phyloP scores from a whole-genome alignment of 2,329 filamentous ascomycete genomes.

The Fusarium coffeatum region DNA sequence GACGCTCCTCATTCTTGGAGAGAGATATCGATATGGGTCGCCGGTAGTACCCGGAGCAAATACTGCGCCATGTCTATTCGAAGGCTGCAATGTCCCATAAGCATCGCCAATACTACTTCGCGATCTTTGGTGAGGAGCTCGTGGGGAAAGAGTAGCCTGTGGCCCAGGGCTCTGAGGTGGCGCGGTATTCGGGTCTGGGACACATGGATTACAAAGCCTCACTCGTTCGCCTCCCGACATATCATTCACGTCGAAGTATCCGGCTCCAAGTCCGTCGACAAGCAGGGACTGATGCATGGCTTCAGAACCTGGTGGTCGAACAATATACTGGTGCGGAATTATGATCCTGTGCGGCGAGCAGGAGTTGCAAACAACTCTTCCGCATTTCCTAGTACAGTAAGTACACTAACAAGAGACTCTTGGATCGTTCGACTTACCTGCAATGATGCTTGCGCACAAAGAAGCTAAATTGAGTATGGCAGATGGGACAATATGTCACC shows the following conservation, averaged over 20 bases:
- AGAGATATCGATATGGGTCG: constrained; percentile 53
- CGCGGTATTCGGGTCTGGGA: constrained; percentile 70
- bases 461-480: constrained; percentile 80
- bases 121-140: constrained; percentile 57
- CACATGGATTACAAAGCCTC: constrained; percentile 71
- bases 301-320: constrained; percentile 73
- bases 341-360: constrained; percentile 96
- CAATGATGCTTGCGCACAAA: constrained; percentile 94
- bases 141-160: constrained; percentile 50
- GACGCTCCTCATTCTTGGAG: constrained; percentile 57
- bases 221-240: constrained; percentile 68
- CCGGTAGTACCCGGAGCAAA: constrained; percentile 49
- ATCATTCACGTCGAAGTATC: constrained; percentile 58
- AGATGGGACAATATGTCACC: constrained; percentile 86
- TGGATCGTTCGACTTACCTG: constrained; percentile 63
- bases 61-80: constrained; percentile 53
- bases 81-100: constrained; percentile 46
- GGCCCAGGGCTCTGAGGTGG: constrained; percentile 61
- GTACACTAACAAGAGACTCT: not conserved
- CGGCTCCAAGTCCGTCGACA: constrained; percentile 54
- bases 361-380: constrained; percentile 86
- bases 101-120: constrained; percentile 57
- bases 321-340: constrained; percentile 93
- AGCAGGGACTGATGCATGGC: constrained; percentile 52
- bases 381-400: constrained; percentile 77